Percentiles rank a stretch among this genome's conserved stretches.
These are phyloP conservation scores for Picea mariana DNA, from an alignment of 83 land plant genomes.

Conservation along the genomic window DNA sequence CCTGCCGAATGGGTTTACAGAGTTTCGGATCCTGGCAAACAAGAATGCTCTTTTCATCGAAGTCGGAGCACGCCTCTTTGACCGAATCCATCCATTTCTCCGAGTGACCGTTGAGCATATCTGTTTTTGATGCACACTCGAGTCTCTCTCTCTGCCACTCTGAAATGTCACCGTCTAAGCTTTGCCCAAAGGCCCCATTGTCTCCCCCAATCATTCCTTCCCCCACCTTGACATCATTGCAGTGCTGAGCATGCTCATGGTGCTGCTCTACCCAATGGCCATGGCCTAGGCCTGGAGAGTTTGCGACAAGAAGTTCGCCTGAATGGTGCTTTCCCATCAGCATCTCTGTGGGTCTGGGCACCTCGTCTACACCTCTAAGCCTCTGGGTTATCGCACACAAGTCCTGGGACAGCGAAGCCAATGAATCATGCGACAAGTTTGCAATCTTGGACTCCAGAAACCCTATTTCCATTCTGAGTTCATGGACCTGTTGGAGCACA, in stretches of 20 bases:
- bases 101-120: constrained; percentile 38
- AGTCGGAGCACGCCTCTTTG: constrained; percentile 38
- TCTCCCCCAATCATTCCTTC: constrained; percentile 33
- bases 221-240: constrained; percentile 46
- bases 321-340: constrained; percentile 18
- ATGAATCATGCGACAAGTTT: too few species aligned
- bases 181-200: constrained; percentile 41
- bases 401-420: too few species aligned
- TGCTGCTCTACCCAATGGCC: constrained; percentile 27
- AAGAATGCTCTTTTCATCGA: constrained; percentile 63
- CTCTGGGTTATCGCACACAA: too few species aligned
- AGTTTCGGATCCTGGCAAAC: constrained; percentile 53
- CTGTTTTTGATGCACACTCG: constrained; percentile 36
- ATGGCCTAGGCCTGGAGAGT: constrained; percentile 37
- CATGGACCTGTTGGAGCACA: too few species aligned
- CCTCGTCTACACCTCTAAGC: too few species aligned
- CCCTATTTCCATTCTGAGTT: too few species aligned
- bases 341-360: too few species aligned
- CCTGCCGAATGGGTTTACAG: constrained; percentile 60
- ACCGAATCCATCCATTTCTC: constrained; percentile 53
- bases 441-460: too few species aligned
- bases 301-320: constrained; percentile 39
- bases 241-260: constrained; percentile 30
- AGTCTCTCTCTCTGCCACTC: constrained; percentile 50
- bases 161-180: constrained; percentile 37